Base-by-base conservation (phyloP, 139 green algal genomes). In the Chlamydomonas incerta region DNA sequence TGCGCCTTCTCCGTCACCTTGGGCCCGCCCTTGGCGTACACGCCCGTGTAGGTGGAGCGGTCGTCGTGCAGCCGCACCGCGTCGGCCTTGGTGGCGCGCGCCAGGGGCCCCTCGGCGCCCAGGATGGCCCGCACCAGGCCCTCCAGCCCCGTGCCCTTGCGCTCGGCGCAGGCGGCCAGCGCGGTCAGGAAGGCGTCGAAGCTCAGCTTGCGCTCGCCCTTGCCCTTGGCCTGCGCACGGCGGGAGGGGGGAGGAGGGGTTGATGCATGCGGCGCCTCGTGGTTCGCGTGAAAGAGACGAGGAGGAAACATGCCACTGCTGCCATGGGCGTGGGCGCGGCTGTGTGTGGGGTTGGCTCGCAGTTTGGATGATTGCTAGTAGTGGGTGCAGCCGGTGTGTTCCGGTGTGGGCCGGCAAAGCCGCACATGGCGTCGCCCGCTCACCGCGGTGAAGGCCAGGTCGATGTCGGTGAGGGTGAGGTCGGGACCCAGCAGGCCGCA, bases 1-100 rank as follows among this genome's bases (percentile, higher is more conserved):
- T 82, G 76, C 50, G 81, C 72, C 31, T 73, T 58, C 69, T 92
- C 86, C 21, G 92, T 87, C 62, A 92, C 94, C 57, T 87, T 93
- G 66, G 93, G 92, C 11, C 93, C 93, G 37, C 93, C 93, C 10
- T 89, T 89, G 18, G 88, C 88, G 83, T 96, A 96, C 34, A 96
- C 92, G 28, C 93, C 92, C 26, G 92, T 92, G 89, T 92, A 93
- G 10, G 83, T 90, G 60, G n/a, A 72, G 87, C 91, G 87, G 87
- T 93, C 90, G 66, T 93, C 90, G 70, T 91, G 87, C 65, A 92
- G 88, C 13, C 90, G 90, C 58, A 91, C 85, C 63, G 72, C 87
- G n/a, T 89, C 82, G 21, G 91, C 70, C 60, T 76, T 72, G 28
- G 89, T 92, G 81, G 76, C 88, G 11, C 69, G 77, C 37, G 71